Evolutionary conservation across 2,329 filamentous ascomycete species (phyloP).

Genomic region (Hymenoscyphus repandus): DNA sequence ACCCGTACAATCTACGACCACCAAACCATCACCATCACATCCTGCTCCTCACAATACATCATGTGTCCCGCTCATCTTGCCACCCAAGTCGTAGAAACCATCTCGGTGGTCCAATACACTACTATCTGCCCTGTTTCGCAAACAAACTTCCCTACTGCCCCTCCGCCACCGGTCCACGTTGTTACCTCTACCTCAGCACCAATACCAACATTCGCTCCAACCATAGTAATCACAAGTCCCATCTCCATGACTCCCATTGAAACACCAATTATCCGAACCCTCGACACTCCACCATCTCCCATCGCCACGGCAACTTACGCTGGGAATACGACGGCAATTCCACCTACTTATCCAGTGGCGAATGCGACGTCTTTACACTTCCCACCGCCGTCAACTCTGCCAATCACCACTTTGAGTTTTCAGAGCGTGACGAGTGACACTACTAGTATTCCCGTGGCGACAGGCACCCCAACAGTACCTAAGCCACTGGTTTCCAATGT

Average conservation of each 20-base stretch:
- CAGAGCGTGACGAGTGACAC: no score
- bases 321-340: not conserved
- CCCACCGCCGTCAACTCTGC: no score
- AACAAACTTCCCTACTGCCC: not conserved
- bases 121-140: constrained; percentile 11
- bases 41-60: not conserved
- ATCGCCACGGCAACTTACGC: not conserved
- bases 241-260: not conserved
- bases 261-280: constrained; percentile 6
- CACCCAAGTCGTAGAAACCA: not conserved
- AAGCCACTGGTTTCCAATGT: not conserved
- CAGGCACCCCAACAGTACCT: not conserved
- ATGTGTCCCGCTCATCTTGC: constrained; percentile 1
- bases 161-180: not conserved
- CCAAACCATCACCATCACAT: constrained; percentile 2
- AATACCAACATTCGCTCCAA: not conserved
- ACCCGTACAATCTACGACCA: constrained; percentile 7
- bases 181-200: not conserved
- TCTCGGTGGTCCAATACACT: constrained; percentile 9
- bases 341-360: no score
- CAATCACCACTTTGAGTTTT: no score
- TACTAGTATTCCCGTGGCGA: not conserved
- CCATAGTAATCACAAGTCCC: not conserved
- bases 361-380: no score
- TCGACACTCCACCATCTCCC: constrained; percentile 1